phyloP scores from a whole-genome alignment of 2,329 filamentous ascomycete species.

The Saccharata proteae region DNA sequence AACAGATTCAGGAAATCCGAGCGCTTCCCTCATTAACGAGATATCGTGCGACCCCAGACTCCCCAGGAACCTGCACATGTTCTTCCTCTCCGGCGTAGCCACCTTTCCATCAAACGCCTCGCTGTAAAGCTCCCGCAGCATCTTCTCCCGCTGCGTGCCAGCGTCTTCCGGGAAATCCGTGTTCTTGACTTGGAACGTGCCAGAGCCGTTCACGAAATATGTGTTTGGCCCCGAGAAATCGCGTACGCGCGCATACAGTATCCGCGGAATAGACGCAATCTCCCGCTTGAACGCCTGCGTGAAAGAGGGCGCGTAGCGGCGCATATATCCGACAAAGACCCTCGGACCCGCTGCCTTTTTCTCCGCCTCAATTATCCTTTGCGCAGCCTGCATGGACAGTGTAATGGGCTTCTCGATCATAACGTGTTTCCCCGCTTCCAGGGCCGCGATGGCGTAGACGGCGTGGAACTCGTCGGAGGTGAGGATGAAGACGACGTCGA shows the following conservation, averaged over 20 bases:
- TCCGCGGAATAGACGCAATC: constrained; percentile 37
- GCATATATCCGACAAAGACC: constrained; percentile 50
- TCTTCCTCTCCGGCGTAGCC: constrained; percentile 16
- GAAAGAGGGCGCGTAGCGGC: constrained; percentile 48
- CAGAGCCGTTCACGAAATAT: constrained; percentile 36
- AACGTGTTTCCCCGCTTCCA: constrained; percentile 43
- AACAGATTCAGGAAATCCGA: constrained; percentile 5
- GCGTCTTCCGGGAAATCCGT: constrained; percentile 26
- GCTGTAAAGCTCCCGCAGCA: constrained; percentile 17
- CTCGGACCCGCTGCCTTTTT: constrained; percentile 25
- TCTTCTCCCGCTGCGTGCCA: constrained; percentile 12
- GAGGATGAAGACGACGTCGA: constrained; percentile 43
- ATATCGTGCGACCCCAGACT: constrained; percentile 37
- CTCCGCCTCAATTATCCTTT: constrained; percentile 40
- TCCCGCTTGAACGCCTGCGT: constrained; percentile 40
- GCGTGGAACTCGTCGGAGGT: constrained; percentile 45
- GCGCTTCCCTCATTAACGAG: constrained; percentile 7
- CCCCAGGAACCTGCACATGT: constrained; percentile 32
- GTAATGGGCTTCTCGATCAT: constrained; percentile 50
- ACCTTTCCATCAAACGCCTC: constrained; percentile 23
- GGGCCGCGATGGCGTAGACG: constrained; percentile 38
- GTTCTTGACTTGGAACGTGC: constrained; percentile 34
- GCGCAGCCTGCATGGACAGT: constrained; percentile 34
- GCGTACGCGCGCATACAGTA: constrained; percentile 43
- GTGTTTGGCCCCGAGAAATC: constrained; percentile 44